phyloP scores from a whole-genome alignment of 768 basidiomycete species.

The Panaeolus papilionaceus region DNA sequence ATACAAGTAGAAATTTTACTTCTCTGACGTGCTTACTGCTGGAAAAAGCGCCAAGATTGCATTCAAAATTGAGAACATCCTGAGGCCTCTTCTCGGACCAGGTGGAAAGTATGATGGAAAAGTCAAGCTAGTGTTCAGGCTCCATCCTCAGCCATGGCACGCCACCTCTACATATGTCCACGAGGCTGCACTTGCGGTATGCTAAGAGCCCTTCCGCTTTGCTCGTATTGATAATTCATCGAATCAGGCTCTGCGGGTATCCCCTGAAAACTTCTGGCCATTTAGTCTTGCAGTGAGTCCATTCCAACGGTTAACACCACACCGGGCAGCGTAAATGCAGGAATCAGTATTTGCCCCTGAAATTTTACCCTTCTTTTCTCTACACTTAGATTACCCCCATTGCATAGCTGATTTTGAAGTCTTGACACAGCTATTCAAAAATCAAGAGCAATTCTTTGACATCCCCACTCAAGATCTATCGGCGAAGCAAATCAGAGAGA shows the following conservation, averaged over 20 bases:
- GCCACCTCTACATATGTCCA: constrained; percentile 74
- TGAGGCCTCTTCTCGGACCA: constrained; percentile 62
- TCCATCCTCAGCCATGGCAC: constrained; percentile 85
- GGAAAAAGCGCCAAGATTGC: constrained; percentile 62
- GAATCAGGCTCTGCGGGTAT: constrained; percentile 64
- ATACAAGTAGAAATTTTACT: not conserved
- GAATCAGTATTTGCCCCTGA: too few relatives aligned
- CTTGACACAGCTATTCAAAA: constrained; percentile 67
- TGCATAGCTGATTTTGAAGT: not conserved
- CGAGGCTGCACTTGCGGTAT: constrained; percentile 83
- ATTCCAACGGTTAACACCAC: not conserved
- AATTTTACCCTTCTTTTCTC: too few relatives aligned
- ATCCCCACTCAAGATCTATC: constrained; percentile 71
- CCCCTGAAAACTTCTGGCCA: constrained; percentile 82
- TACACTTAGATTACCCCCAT: too few relatives aligned
- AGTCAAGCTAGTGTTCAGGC: constrained; percentile 74
- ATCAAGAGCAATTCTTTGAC: constrained; percentile 83
- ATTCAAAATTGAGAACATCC: constrained; percentile 59
- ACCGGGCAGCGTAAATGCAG: too few relatives aligned
- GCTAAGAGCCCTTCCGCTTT: constrained; percentile 22
- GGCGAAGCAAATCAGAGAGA: constrained; percentile 74
- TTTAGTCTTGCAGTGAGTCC: constrained; percentile 68
- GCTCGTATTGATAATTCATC: constrained; percentile 1
- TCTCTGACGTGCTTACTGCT: not conserved
- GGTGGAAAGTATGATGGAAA: constrained; percentile 73